Base-by-base conservation (phyloP, 2,329 filamentous ascomycete genomes). In the Aphanoascus verrucosus region DNA sequence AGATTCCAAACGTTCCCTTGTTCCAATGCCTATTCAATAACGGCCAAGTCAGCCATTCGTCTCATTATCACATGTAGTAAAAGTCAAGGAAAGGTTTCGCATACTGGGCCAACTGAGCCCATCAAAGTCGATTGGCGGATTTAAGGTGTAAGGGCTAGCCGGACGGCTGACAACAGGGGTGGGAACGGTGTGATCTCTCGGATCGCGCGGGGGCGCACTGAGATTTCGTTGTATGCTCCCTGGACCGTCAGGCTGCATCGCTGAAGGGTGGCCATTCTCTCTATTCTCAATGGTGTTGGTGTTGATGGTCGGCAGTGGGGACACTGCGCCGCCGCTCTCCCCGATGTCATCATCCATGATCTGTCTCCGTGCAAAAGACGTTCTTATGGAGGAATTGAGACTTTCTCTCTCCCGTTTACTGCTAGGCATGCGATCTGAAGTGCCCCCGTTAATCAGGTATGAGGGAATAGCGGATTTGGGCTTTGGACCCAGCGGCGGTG, bases 381-480 rank as follows among this genome's bases (percentile, higher is more conserved):
- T 75, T 59, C 77, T 69, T 56, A 84, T 83, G 20, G 80, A 78
- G 15, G 78, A 74, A 60, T 75, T 77, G 52, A 82, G 72, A 53
- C 69, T 77, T 51, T 83, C 78, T 32, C 79, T 70, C 62, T 83
- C 80, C 59, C 74, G 71, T 42, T 71, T 71, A 62, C 76, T 69
- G 14, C 72, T 70, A 9, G 72, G 68, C 15, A 72, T 67, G 45
- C 77, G 71, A 34, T 80, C 72, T 45, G 78, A 74, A 51, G 72
- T 75, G 54, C 72, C 69, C 50, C 77, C 79, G 64, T 82, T 81
- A 47, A 77, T 61, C 55, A 83, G 68, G 65, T 81, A 74, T 48
- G 77, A 72, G 28, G 80, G 79, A 31, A 82, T 69, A 9, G 77
- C 76, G 41, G 76, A 73, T 59, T 68, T 74, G 52, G 73, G 76